These are phyloP conservation scores for Carallia pectinifolia DNA, from an alignment of 345 rosid species.

Conservation along the genomic window DNA sequence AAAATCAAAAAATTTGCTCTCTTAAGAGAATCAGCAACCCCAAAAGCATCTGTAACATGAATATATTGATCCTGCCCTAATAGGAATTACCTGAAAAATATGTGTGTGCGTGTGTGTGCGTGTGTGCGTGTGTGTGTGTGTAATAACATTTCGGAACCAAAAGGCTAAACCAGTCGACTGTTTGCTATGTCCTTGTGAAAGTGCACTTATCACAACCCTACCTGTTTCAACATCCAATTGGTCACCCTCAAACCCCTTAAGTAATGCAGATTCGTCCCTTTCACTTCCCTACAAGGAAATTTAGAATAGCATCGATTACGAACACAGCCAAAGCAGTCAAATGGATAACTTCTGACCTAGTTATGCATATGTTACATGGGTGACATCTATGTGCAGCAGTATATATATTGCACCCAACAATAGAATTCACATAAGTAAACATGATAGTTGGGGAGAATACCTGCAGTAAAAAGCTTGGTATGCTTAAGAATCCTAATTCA, in stretches of 20 bases:
- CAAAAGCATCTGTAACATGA: slow-evolving; percentile 83
- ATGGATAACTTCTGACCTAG: not conserved
- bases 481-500: slow-evolving; percentile 6
- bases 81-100: slow-evolving; percentile 72
- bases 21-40: slow-evolving; percentile 74
- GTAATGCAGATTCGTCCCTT: slow-evolving; percentile 48
- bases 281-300: slow-evolving; percentile 47
- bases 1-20: slow-evolving; percentile 58
- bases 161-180: slow-evolving; percentile 9
- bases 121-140: too few species aligned
- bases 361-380: not conserved
- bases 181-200: slow-evolving; percentile 12
- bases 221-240: slow-evolving; percentile 63
- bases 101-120: not conserved
- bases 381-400: slow-evolving; percentile 2
- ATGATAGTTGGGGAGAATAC: slow-evolving; percentile 31
- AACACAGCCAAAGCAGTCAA: not conserved
- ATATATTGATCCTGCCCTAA: slow-evolving; percentile 50
- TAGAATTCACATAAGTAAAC: slow-evolving; percentile 3
- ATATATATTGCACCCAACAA: not conserved
- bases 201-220: slow-evolving; percentile 71
- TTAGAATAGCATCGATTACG: not conserved
- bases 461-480: slow-evolving; percentile 47
- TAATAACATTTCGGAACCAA: slow-evolving; percentile 9
- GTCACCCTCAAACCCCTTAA: slow-evolving; percentile 66